A percentile compares a stretch with the other conserved stretches of the same genome.
Conservation (phyloP, 1,139 yeast species). For the Taphrina populina region DNA sequence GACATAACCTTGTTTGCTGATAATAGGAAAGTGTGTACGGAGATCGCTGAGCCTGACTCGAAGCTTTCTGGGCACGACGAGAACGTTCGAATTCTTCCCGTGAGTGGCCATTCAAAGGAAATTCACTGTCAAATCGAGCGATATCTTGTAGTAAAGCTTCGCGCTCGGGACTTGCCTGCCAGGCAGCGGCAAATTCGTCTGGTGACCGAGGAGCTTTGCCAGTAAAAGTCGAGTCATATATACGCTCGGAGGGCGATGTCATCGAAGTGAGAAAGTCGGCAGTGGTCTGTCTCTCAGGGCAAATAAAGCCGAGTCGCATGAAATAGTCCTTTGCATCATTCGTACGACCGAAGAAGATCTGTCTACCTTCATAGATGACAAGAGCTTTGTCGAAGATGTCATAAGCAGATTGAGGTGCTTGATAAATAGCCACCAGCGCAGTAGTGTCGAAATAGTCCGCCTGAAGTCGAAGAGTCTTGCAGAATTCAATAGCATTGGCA, state of each 20-base stretch:
- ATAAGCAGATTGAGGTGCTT: conserved; percentile 77
- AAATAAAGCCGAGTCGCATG: conserved; percentile 65
- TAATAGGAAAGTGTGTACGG: conserved; percentile 44
- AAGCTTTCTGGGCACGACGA: conserved; percentile 43
- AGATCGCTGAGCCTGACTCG: conserved; percentile 46
- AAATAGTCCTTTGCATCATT: conserved; percentile 61
- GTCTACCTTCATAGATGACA: conserved; percentile 73
- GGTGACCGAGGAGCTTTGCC: conserved; percentile 65
- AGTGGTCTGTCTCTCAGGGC: conserved; percentile 75
- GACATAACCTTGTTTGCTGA: conserved; percentile 52
- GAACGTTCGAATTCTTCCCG: conserved; percentile 12
- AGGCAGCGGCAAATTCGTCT: conserved; percentile 62
- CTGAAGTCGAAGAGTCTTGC: conserved; percentile 63
- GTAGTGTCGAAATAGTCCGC: conserved; percentile 60
- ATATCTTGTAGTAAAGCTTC: conserved; percentile 48
- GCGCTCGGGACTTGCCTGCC: conserved; percentile 62
- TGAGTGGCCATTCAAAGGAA: conserved; percentile 33
- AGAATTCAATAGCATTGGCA: conserved; percentile 73
- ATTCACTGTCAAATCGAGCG: conserved; percentile 44
- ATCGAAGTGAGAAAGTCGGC: conserved; percentile 79
- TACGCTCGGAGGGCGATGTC: conserved; percentile 71
- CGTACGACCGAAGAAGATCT: conserved; percentile 69
- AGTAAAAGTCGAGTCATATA: conserved; percentile 58
- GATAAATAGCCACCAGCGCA: conserved; percentile 75
- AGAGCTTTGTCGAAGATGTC: conserved; percentile 71